Evolutionary conservation across 306 rosid species (phyloP).

Genomic region (Prunus fruticosa): DNA sequence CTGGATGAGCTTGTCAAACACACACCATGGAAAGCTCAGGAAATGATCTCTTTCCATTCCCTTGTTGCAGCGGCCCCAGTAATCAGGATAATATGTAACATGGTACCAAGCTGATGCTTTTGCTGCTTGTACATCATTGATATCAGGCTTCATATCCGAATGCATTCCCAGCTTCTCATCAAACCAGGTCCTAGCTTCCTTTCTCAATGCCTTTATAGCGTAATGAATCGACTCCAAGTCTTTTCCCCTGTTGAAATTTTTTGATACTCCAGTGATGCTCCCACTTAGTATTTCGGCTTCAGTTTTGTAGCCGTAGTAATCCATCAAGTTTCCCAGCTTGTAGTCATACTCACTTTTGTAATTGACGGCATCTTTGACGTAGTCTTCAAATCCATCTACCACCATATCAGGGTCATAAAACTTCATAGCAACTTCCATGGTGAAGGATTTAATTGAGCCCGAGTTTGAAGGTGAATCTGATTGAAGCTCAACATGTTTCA

Average conservation of each 20-base stretch:
- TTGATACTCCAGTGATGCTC: constrained; percentile 45
- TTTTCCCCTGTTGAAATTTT: constrained; percentile 38
- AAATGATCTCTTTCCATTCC: constrained; percentile 31
- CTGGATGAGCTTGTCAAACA: constrained; percentile 25
- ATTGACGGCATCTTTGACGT: constrained; percentile 49
- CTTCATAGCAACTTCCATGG: constrained; percentile 19
- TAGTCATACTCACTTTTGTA: constrained; percentile 55
- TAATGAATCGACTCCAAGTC: constrained; percentile 49
- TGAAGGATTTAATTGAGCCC: constrained; percentile 13
- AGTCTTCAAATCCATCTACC: constrained; percentile 59
- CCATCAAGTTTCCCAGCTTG: constrained; percentile 58
- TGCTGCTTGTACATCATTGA: constrained; percentile 13
- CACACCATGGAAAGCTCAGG: constrained; percentile 47
- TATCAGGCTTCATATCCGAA: neutral
- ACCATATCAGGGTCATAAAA: constrained; percentile 47
- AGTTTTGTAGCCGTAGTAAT: constrained; percentile 62
- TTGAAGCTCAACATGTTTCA: constrained; percentile 10
- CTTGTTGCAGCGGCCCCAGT: constrained; percentile 35
- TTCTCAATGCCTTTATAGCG: constrained; percentile 44
- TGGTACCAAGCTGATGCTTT: constrained; percentile 57
- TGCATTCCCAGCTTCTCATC: constrained; percentile 6
- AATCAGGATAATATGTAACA: constrained; percentile 39
- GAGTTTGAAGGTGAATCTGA: neutral
- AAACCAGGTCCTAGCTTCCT: constrained; percentile 39
- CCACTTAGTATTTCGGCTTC: constrained; percentile 73